phyloP scores from a whole-genome alignment of 2,329 filamentous ascomycete species.

The Boeremia lycopersici region DNA sequence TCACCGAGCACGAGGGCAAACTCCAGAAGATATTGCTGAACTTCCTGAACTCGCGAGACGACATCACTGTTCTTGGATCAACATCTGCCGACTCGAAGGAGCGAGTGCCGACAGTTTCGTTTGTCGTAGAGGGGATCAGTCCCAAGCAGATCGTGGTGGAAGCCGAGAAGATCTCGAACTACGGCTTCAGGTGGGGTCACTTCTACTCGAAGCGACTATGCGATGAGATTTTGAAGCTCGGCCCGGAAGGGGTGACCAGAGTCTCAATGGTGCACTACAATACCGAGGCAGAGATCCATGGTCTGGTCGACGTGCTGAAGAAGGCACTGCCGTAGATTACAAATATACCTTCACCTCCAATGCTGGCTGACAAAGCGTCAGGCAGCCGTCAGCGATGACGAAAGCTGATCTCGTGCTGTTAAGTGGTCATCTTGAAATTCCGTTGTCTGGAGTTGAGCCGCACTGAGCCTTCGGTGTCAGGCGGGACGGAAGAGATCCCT shows the following conservation, averaged over 20 bases:
- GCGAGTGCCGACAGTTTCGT: slow-evolving; percentile 71
- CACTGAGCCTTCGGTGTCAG: not conserved
- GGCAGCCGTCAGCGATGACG: not conserved
- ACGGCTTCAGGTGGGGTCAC: slow-evolving; percentile 69
- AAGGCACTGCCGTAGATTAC: slow-evolving; percentile 49
- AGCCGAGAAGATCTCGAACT: slow-evolving; percentile 64
- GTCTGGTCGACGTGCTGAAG: slow-evolving; percentile 60
- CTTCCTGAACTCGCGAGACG: slow-evolving; percentile 60
- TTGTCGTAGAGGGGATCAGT: slow-evolving; percentile 63
- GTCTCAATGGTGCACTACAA: slow-evolving; percentile 79
- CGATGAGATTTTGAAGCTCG: slow-evolving; percentile 63
- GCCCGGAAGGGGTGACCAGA: slow-evolving; percentile 67
- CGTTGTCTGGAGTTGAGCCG: not conserved
- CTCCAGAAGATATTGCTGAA: slow-evolving; percentile 65
- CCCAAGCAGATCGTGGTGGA: slow-evolving; percentile 65
- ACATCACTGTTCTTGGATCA: slow-evolving; percentile 66
- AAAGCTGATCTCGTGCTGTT: not conserved
- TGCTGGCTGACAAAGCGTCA: not conserved
- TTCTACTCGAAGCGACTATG: slow-evolving; percentile 72
- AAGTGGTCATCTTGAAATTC: not conserved
- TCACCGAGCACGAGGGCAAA: slow-evolving; percentile 64
- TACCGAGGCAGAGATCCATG: slow-evolving; percentile 65
- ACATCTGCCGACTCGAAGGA: slow-evolving; percentile 53
- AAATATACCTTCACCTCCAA: not conserved
- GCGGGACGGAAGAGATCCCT: slow-evolving; percentile 2